Evolutionary conservation across 805 yeast species (phyloP).

Genomic region (Wickerhamiella allomyrinae): DNA sequence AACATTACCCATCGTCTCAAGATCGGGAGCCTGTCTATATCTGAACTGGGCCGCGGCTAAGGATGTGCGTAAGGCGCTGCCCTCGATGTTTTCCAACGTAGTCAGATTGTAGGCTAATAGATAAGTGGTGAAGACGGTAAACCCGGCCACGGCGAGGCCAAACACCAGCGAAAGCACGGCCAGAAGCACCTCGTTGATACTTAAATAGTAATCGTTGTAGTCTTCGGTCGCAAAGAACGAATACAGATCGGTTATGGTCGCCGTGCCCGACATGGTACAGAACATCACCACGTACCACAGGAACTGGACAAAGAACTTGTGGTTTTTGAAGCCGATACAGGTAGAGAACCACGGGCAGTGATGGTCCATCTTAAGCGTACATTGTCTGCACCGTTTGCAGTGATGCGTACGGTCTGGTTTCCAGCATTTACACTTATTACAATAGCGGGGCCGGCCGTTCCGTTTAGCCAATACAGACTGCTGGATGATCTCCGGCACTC

Average conservation of each 20-base stretch:
- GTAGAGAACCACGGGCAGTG: constrained; percentile 84
- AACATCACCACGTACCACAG: constrained; percentile 36
- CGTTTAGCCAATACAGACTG: constrained; percentile 27
- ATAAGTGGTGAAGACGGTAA: constrained; percentile 35
- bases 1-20: constrained; percentile 43
- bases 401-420: constrained; percentile 34
- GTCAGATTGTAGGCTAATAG: constrained; percentile 54
- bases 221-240: constrained; percentile 11
- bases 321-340: constrained; percentile 74
- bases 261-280: constrained; percentile 4
- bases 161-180: constrained; percentile 41
- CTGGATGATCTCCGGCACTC: constrained; percentile 18
- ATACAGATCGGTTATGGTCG: constrained; percentile 9
- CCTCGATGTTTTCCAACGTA: constrained; percentile 55
- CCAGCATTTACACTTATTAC: constrained; percentile 29
- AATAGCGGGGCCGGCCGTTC: constrained; percentile 29
- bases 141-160: constrained; percentile 42
- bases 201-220: constrained; percentile 29
- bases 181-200: constrained; percentile 47
- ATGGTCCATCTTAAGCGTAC: constrained; percentile 43
- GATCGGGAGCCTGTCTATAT: constrained; percentile 31
- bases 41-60: constrained; percentile 24
- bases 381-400: constrained; percentile 27
- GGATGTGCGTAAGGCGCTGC: constrained; percentile 24
- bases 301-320: constrained; percentile 67